Evolutionary conservation across 805 yeast genomes (phyloP).

Genomic region (Schwanniomyces polymorphus): DNA sequence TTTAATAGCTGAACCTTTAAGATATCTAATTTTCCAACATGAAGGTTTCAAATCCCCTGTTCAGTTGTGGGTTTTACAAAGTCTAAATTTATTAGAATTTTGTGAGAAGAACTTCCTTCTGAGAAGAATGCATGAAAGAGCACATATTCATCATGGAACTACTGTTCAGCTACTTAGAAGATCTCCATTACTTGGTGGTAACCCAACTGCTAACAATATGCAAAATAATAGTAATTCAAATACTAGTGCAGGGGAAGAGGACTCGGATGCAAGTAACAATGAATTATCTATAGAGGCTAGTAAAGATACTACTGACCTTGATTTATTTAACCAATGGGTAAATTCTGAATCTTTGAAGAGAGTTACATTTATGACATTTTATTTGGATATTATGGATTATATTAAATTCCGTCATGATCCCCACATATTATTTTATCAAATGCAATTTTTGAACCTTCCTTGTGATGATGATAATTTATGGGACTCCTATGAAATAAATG

Average conservation of each 20-base stretch:
- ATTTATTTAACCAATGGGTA: slow-evolving; percentile 66
- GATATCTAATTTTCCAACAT: slow-evolving; percentile 70
- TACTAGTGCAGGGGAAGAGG: slow-evolving; percentile 37
- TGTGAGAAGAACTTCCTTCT: slow-evolving; percentile 74
- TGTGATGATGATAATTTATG: slow-evolving; percentile 41
- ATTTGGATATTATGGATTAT: slow-evolving; percentile 76
- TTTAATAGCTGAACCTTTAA: slow-evolving; percentile 53
- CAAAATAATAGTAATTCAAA: slow-evolving; percentile 21
- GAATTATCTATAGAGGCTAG: slow-evolving; percentile 7
- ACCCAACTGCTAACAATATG: slow-evolving; percentile 43
- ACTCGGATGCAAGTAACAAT: slow-evolving; percentile 16
- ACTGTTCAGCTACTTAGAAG: slow-evolving; percentile 76
- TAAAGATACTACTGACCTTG: slow-evolving; percentile 25
- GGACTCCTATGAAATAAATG: slow-evolving; percentile 39
- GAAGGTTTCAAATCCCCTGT: slow-evolving; percentile 79
- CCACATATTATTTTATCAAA: slow-evolving; percentile 35
- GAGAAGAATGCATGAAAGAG: slow-evolving; percentile 74
- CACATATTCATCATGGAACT: slow-evolving; percentile 85
- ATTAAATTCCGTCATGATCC: slow-evolving; percentile 75
- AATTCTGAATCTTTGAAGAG: slow-evolving; percentile 78
- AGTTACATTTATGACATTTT: slow-evolving; percentile 78
- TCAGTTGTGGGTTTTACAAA: slow-evolving; percentile 72
- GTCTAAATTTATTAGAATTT: slow-evolving; percentile 71
- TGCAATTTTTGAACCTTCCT: slow-evolving; percentile 40
- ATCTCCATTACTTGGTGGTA: slow-evolving; percentile 74